Evolutionary conservation across 2,329 filamentous ascomycete genomes (phyloP).

Genomic region (Hymenoscyphus fraxineus): DNA sequence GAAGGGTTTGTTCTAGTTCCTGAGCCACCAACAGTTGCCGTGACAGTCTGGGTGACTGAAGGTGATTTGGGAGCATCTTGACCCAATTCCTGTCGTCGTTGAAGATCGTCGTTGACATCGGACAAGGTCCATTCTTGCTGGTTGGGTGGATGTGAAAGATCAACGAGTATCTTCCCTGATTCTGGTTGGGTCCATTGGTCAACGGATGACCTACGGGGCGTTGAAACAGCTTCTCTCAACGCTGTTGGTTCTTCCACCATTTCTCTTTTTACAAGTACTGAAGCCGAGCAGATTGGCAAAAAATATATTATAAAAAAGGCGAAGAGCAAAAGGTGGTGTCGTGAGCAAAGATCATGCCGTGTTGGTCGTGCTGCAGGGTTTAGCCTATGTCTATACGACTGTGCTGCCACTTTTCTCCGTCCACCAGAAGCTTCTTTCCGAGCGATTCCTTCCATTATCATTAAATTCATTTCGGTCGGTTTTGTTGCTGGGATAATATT

Average conservation of each 20-base stretch:
- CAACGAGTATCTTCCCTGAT: slow-evolving; percentile 32
- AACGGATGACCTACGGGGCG: slow-evolving; percentile 26
- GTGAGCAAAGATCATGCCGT: slow-evolving; percentile 15
- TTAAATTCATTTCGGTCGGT: not conserved
- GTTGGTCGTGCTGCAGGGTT: slow-evolving; percentile 7
- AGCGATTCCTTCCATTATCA: slow-evolving; percentile 1
- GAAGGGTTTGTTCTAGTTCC: slow-evolving; percentile 7
- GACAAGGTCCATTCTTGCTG: slow-evolving; percentile 11
- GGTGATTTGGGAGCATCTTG: slow-evolving; percentile 13
- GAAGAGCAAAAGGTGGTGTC: slow-evolving; percentile 16
- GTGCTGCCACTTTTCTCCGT: slow-evolving; percentile 13
- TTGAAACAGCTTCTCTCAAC: slow-evolving; percentile 13
- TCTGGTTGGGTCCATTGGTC: slow-evolving; percentile 29
- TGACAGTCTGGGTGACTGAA: slow-evolving; percentile 14
- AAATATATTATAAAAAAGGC: slow-evolving; percentile 24
- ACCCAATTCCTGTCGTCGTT: slow-evolving; percentile 15
- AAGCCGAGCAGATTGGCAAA: slow-evolving; percentile 26
- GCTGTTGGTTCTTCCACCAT: slow-evolving; percentile 24
- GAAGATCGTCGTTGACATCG: slow-evolving; percentile 19
- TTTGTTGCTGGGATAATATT: not conserved
- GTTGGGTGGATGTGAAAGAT: slow-evolving; percentile 27
- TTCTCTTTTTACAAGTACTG: slow-evolving; percentile 26
- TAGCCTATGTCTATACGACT: slow-evolving; percentile 20
- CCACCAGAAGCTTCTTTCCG: not conserved
- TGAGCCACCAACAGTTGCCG: slow-evolving; percentile 11